phyloP scores from a whole-genome alignment of 306 rosid species.

The Rosa persica region DNA sequence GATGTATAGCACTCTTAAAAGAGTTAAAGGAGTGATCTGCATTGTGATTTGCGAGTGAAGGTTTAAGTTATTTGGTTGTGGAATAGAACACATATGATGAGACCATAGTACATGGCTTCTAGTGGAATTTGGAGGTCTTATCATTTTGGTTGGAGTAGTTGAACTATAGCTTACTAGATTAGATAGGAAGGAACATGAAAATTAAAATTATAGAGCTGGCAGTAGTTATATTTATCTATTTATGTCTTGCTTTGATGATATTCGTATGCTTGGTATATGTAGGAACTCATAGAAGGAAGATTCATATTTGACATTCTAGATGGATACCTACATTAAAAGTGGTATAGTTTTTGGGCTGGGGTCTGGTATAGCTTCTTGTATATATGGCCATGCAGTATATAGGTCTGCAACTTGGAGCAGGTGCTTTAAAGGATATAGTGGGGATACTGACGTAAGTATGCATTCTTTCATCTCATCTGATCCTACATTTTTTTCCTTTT shows the following conservation, averaged over 20 bases:
- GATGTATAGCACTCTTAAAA: not conserved
- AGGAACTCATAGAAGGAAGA: conserved; percentile 5
- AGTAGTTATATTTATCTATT: not conserved
- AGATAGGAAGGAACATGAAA: not conserved
- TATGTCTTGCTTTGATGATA: not conserved
- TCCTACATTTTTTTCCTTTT: not conserved
- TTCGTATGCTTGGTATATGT: not conserved
- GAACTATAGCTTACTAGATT: not conserved
- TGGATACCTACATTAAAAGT: conserved; percentile 66
- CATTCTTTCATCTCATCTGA: conserved; percentile 5
- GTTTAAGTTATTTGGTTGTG: not conserved
- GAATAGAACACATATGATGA: not conserved
- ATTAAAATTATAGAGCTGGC: not conserved
- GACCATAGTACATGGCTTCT: not conserved
- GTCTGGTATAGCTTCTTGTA: conserved; percentile 74
- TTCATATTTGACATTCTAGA: conserved; percentile 48
- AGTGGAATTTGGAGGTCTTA: not conserved
- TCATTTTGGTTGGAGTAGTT: not conserved
- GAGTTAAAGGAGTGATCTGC: not conserved
- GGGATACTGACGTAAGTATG: conserved; percentile 82
- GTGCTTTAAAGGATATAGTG: conserved; percentile 66
- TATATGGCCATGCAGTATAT: conserved; percentile 80
- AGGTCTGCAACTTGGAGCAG: conserved; percentile 73
- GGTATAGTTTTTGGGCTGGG: conserved; percentile 90
- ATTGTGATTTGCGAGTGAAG: not conserved